Base-by-base conservation (phyloP, 1,284 basidiomycete species). In the Psilocybe mexicana region DNA sequence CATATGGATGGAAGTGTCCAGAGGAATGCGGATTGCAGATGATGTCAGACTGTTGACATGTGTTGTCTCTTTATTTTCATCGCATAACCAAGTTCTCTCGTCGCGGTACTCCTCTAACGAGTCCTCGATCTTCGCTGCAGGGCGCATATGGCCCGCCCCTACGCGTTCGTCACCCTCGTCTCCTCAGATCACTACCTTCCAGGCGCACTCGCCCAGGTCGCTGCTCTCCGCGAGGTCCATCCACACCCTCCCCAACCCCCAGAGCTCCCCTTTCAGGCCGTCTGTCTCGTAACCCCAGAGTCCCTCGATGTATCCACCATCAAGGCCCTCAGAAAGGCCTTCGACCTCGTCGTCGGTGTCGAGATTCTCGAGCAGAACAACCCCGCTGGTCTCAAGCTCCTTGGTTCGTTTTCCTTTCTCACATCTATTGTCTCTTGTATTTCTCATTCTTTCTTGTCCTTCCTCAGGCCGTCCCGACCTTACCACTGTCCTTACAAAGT, bases 231-330 rank as follows among this genome's bases (percentile, higher is more conserved):
- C 57, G 91, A 94, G 58, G 74, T 95, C 23, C 93, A 95, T 69
- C 81, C 84, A 25, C 68, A 69, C 50, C 81, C 84, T 28, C 70
- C 80, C n/a, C 66, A 70, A 46, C 72, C 75, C 26, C 85, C 85
- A 44, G 80, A 90, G 63, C 77, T 87, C 61, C 74, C 81, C 49
- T 96, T 93, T 69, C 84, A 95, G 67, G 91, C 90, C n/a, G 87
- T 95, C 61, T 97, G 94, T 73, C 79, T 99, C 47, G 93, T 96
- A 62, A 96, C 96, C 4, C 95, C 96, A 52, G 93, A 96, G 70
- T 90, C 92, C 0, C 87, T 98, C 65, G 88, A 93, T 69, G 90
- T 96, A n/a, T 81, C 84, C 49, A 84, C 92, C 46, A 88, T 96
- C 64, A 93, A 89, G 69, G 82, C 86, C 43, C 82, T 98, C 55